Conservation (phyloP, 2,329 filamentous ascomycete genomes). For the Aspergillus felis region DNA sequence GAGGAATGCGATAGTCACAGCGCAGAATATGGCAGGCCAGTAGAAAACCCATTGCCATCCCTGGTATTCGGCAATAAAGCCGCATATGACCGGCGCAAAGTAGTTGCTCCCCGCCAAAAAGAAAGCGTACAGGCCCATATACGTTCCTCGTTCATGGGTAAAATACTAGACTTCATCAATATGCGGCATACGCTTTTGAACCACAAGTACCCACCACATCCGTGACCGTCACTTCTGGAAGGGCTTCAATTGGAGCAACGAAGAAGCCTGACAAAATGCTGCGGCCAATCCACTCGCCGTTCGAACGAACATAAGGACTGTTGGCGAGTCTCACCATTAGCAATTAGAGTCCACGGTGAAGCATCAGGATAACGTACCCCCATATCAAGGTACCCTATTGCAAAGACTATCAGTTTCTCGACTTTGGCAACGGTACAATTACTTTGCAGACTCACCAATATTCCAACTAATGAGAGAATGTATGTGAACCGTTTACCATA, state of each 20-base stretch:
- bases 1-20: slow-evolving; percentile 43
- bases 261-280: slow-evolving; percentile 39
- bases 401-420: not conserved
- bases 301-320: slow-evolving; percentile 30
- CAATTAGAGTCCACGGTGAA: not conserved
- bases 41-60: slow-evolving; percentile 49
- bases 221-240: slow-evolving; percentile 39
- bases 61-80: slow-evolving; percentile 45
- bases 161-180: slow-evolving; percentile 32
- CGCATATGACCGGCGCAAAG: slow-evolving; percentile 44
- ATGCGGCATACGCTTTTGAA: not conserved
- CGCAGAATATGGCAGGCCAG: slow-evolving; percentile 51
- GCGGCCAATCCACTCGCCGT: slow-evolving; percentile 39
- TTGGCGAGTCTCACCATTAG: not conserved
- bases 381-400: slow-evolving; percentile 26
- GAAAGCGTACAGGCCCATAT: slow-evolving; percentile 40
- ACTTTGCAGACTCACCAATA: slow-evolving; percentile 21
- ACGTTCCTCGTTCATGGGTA: slow-evolving; percentile 39
- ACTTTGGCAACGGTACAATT: not conserved
- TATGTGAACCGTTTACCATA: slow-evolving; percentile 40
- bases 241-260: slow-evolving; percentile 39
- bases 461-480: slow-evolving; percentile 29
- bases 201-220: slow-evolving; percentile 33
- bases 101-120: slow-evolving; percentile 42
- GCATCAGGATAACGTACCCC: slow-evolving; percentile 22